Percentiles rank a stretch among this genome's conserved stretches.
Evolutionary conservation across 306 rosid species (phyloP).

Genomic region (Arachis hypogaea): DNA sequence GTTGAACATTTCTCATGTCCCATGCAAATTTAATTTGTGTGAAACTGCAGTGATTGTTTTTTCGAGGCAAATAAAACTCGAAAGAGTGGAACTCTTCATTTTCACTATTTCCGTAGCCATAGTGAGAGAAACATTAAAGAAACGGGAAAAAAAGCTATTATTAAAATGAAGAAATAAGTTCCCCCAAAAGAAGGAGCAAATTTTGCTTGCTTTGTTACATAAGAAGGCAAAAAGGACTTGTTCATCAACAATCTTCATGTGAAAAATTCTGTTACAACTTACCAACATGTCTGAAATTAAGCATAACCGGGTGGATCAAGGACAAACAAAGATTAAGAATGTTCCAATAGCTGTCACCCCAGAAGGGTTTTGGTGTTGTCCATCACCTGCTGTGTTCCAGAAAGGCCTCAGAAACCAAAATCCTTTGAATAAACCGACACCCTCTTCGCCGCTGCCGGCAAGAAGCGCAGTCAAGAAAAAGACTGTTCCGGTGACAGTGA

Average conservation of each 20-base stretch:
- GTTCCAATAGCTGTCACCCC: slow-evolving; percentile 99
- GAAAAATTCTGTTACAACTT: slow-evolving; percentile 23
- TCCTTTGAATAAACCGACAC: slow-evolving; percentile 70
- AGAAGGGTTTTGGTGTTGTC: slow-evolving; percentile 99
- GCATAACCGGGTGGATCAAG: slow-evolving; percentile 68
- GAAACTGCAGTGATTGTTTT: slow-evolving; percentile 33
- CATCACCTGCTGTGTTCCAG: slow-evolving; percentile 96
- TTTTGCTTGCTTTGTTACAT: slow-evolving; percentile 32
- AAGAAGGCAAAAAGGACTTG: slow-evolving; percentile 16
- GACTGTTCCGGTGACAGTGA: slow-evolving; percentile 41
- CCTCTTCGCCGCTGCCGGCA: slow-evolving; percentile 70
- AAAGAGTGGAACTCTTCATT: slow-evolving; percentile 10
- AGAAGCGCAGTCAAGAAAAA: slow-evolving; percentile 63
- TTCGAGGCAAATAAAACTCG: not conserved
- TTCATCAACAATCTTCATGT: slow-evolving; percentile 22
- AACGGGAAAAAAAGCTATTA: no score
- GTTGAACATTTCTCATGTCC: slow-evolving; percentile 31
- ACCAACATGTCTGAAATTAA: slow-evolving; percentile 78
- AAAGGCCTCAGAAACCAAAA: slow-evolving; percentile 76
- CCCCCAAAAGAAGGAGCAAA: slow-evolving; percentile 37
- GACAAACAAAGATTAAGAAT: slow-evolving; percentile 80
- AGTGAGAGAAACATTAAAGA: slow-evolving; percentile 6
- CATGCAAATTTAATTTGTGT: slow-evolving; percentile 28
- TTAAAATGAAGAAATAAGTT: slow-evolving; percentile 39
- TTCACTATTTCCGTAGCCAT: slow-evolving; percentile 20